Conservation (phyloP, 1,139 yeast species). For the Neolecta irregularis region DNA sequence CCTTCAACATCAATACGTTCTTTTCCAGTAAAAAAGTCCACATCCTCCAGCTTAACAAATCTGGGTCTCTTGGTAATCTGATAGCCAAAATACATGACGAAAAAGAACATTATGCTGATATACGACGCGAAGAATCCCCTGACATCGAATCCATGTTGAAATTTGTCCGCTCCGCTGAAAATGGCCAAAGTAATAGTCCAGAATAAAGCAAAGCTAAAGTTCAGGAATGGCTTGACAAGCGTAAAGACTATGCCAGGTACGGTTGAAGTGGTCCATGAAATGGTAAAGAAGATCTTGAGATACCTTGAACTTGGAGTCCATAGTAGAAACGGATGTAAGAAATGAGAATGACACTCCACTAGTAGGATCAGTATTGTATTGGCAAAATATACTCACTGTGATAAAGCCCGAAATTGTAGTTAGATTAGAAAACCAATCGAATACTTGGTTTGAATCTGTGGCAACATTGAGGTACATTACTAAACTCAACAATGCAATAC, state of each 20-base stretch:
- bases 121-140: constrained; percentile 45
- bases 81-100: constrained; percentile 36
- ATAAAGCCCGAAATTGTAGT: constrained; percentile 43
- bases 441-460: constrained; percentile 44
- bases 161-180: no score
- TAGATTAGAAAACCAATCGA: constrained; percentile 64
- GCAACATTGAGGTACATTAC: constrained; percentile 34
- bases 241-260: constrained; percentile 30
- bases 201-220: constrained; percentile 43
- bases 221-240: no score
- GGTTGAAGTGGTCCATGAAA: constrained; percentile 41
- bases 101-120: constrained; percentile 37
- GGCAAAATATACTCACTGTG: no score
- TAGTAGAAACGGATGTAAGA: constrained; percentile 18
- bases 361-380: no score
- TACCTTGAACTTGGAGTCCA: constrained; percentile 15
- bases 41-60: constrained; percentile 5
- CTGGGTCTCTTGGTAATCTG: constrained; percentile 22
- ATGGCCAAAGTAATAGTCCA: constrained; percentile 52
- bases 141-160: constrained; percentile 42
- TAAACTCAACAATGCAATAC: constrained; percentile 36
- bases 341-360: constrained; percentile 37
- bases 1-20: constrained; percentile 11
- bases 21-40: constrained; percentile 10
- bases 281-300: constrained; percentile 10